Evolutionary conservation across 163 green algal genomes (phyloP), one percentile per base, ranked within the genome.

Genomic region (Trebouxia gelatinosa): DNA sequence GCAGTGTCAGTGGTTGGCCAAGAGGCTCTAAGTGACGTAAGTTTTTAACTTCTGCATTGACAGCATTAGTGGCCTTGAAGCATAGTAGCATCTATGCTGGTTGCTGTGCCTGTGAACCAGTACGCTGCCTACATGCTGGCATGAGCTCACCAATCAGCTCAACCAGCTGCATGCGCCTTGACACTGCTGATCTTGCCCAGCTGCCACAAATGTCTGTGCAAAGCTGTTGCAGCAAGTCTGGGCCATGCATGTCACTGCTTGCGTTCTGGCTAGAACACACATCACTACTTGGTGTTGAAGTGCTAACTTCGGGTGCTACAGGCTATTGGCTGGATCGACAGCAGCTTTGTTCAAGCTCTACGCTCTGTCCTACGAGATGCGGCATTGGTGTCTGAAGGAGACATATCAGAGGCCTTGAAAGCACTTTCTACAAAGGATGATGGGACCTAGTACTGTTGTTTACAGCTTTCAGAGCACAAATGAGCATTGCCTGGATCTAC

Each of bases 281-380:
- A 23, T 54, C 43, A 23, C 13, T 54, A 23, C 43, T 54, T 54
- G 43, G 13, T 54, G 43, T 54, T 54, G 13, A 23, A 23, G 11
- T 54, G 43, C 9, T 54, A 54, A 13, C 43, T 23, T 9, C 43
- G 11, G 19, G 4, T 66, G 57, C 19, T 64, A 50, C 71, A 78
- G 71, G 71, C 71, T 3, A 61, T 78, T 61, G 71, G 71, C 32
- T 70, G 50, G 71, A 70, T 78, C 0, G 71, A 78, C 35, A 29
- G 5, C 19, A 67, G 48, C 29, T 62, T 76, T 40, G 68, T 64
- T n/a, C 43, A 76, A 40, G 68, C 68, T 7, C 68, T 76, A 19
- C 43, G 46, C 1, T 62, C 46, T 40, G 68, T 76, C 7, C 29
- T 76, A 28, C 68, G 31, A 1, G 46, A 62, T 76, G 68, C 64